A percentile compares a stretch with the other conserved stretches of the same genome.
Evolutionary conservation across 2,329 filamentous ascomycete species (phyloP).

Genomic region (Diaporthe eres): DNA sequence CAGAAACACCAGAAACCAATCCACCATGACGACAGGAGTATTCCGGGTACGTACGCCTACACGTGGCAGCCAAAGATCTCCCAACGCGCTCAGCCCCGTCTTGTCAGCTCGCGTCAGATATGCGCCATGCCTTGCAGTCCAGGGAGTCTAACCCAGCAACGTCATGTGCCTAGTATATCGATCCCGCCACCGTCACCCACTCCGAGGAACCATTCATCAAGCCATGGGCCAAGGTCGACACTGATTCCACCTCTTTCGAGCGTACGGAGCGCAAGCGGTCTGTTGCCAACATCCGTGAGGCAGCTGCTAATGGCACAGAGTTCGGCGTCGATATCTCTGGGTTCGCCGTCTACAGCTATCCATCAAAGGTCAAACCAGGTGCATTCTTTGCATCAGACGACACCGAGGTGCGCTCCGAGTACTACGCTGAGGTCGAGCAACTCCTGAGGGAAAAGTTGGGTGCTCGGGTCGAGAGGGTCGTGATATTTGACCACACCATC

Average conservation of each 20-base stretch:
- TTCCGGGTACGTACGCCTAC: slow-evolving; percentile 7
- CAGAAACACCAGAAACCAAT: not conserved
- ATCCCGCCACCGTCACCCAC: slow-evolving; percentile 59
- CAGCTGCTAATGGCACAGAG: slow-evolving; percentile 51
- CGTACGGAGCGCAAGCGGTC: slow-evolving; percentile 59
- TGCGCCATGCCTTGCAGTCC: not conserved
- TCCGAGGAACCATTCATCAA: slow-evolving; percentile 57
- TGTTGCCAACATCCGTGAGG: slow-evolving; percentile 69
- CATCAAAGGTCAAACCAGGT: slow-evolving; percentile 62
- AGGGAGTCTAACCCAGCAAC: slow-evolving; percentile 17
- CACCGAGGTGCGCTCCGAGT: slow-evolving; percentile 64
- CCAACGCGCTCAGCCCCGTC: not conserved
- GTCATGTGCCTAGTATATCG: slow-evolving; percentile 70
- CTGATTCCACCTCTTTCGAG: slow-evolving; percentile 67
- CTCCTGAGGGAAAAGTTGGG: slow-evolving; percentile 67
- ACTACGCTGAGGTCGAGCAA: slow-evolving; percentile 74
- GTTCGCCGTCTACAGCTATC: slow-evolving; percentile 68
- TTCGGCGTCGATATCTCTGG: slow-evolving; percentile 72
- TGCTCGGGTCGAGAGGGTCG: slow-evolving; percentile 70
- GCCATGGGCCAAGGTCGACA: slow-evolving; percentile 77
- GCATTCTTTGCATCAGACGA: slow-evolving; percentile 66
- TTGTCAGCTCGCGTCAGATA: not conserved
- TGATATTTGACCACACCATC: slow-evolving; percentile 82
- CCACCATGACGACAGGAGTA: slow-evolving; percentile 29
- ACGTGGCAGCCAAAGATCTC: not conserved